A percentile compares a stretch with the other conserved stretches of the same genome.
These are phyloP conservation scores for Coemansia sp. DNA, from an alignment of 192 early-diverging fungal genomes.

Conservation along the genomic window DNA sequence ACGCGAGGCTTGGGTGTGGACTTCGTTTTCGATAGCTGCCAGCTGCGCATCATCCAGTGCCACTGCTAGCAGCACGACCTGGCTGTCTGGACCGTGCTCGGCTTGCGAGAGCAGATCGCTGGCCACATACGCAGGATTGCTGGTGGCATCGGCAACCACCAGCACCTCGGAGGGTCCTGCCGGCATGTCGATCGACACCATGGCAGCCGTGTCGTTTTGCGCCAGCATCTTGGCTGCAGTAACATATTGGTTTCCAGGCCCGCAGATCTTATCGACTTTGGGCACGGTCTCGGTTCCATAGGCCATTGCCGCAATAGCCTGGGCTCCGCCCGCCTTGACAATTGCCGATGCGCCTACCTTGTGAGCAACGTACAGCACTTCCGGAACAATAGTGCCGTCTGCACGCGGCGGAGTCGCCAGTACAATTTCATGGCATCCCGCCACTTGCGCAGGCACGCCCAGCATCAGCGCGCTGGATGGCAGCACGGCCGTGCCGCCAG, in stretches of 20 bases:
- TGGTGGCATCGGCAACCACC: slow-evolving; percentile 87
- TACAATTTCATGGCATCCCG: slow-evolving; percentile 92
- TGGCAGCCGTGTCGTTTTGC: slow-evolving; percentile 90
- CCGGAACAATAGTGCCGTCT: slow-evolving; percentile 89
- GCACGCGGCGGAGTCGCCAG: slow-evolving; percentile 91
- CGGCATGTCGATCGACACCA: slow-evolving; percentile 98
- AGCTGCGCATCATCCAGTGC: slow-evolving; percentile 66
- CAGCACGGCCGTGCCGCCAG: slow-evolving; percentile 95
- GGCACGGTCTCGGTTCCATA: slow-evolving; percentile 94
- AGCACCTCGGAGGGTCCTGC: slow-evolving; percentile 99
- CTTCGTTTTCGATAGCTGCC: slow-evolving; percentile 71
- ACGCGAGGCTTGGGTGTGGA: slow-evolving; percentile 76
- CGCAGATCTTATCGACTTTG: slow-evolving; percentile 99
- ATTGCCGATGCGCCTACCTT: slow-evolving; percentile 94
- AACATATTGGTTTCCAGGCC: slow-evolving; percentile 99
- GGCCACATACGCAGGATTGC: slow-evolving; percentile 88
- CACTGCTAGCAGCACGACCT: slow-evolving; percentile 92
- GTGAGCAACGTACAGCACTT: slow-evolving; percentile 96
- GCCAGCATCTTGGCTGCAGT: slow-evolving; percentile 98
- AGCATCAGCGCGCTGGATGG: slow-evolving; percentile 96
- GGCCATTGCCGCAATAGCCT: slow-evolving; percentile 98
- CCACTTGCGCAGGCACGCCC: slow-evolving; percentile 95
- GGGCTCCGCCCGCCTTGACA: slow-evolving; percentile 93
- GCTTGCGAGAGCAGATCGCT: slow-evolving; percentile 96
- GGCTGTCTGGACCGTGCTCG: slow-evolving; percentile 94